phyloP scores from a whole-genome alignment of 2,329 filamentous ascomycete genomes.

The Tetracladium maxilliforme region DNA sequence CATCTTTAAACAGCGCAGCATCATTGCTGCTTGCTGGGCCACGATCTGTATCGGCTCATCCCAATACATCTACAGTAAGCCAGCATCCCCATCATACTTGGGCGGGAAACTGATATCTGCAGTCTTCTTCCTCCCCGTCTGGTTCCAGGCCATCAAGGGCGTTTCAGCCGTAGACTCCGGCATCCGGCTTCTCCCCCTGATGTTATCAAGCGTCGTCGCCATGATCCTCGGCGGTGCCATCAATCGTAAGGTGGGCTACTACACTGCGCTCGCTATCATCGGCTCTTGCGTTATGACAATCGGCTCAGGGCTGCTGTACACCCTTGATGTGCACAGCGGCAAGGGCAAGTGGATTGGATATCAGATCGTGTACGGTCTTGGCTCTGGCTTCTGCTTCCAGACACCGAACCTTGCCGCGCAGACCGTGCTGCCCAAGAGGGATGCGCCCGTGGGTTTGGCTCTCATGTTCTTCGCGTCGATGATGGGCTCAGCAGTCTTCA shows the following conservation, averaged over 20 bases:
- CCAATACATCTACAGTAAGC: slow-evolving; percentile 38
- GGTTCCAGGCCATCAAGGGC: slow-evolving; percentile 31
- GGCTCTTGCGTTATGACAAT: slow-evolving; percentile 14
- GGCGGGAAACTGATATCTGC: too few species aligned
- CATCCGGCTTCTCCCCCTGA: slow-evolving; percentile 12
- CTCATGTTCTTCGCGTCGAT: slow-evolving; percentile 43
- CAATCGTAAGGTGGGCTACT: slow-evolving; percentile 17
- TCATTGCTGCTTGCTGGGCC: slow-evolving; percentile 16
- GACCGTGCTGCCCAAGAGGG: slow-evolving; percentile 32
- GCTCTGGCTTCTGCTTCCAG: slow-evolving; percentile 43
- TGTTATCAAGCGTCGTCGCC: slow-evolving; percentile 14
- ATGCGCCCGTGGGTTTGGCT: slow-evolving; percentile 39
- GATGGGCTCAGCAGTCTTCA: slow-evolving; percentile 41
- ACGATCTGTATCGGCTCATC: slow-evolving; percentile 13
- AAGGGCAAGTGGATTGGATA: slow-evolving; percentile 40
- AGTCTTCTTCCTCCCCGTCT: slow-evolving; percentile 31
- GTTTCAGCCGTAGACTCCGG: slow-evolving; percentile 24
- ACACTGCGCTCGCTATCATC: slow-evolving; percentile 17
- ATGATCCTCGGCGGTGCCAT: slow-evolving; percentile 17
- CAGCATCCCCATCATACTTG: slow-evolving; percentile 30
- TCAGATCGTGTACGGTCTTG: slow-evolving; percentile 38
- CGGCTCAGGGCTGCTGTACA: slow-evolving; percentile 39
- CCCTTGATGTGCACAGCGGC: slow-evolving; percentile 29
- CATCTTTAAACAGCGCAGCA: slow-evolving; percentile 19
- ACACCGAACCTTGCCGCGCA: slow-evolving; percentile 40